These are phyloP conservation scores for Cyberlindnera maclurae DNA, from an alignment of 805 yeast genomes.

Conservation along the genomic window DNA sequence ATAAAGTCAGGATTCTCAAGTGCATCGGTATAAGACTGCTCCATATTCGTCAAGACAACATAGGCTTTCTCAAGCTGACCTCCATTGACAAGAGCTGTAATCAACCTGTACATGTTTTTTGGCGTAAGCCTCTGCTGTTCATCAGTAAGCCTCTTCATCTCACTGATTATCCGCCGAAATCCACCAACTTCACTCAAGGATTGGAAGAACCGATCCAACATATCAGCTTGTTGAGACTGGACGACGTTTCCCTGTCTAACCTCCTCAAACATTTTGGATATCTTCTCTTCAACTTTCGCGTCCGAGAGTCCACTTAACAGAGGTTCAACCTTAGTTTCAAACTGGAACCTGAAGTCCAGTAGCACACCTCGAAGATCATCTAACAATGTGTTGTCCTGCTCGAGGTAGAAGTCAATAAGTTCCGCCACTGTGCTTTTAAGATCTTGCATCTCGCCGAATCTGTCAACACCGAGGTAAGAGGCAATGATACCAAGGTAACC, in stretches of 20 bases:
- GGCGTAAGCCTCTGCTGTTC: slow-evolving; percentile 14
- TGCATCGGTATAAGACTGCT: slow-evolving; percentile 13
- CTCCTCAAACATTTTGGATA: slow-evolving; percentile 14
- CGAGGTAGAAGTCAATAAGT: slow-evolving; percentile 23
- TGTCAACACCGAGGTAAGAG: slow-evolving; percentile 15
- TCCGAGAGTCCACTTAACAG: slow-evolving; percentile 13
- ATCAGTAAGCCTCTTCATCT: slow-evolving; percentile 9
- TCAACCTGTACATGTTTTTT: slow-evolving; percentile 20
- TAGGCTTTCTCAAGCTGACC: slow-evolving; percentile 26
- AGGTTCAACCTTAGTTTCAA: slow-evolving; percentile 19
- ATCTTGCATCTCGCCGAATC: neutral
- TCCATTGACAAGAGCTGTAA: slow-evolving; percentile 21
- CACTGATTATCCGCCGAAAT: slow-evolving; percentile 6
- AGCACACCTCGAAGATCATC: slow-evolving; percentile 17
- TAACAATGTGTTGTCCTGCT: slow-evolving; percentile 11
- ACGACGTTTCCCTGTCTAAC: slow-evolving; percentile 12
- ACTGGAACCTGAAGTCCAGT: slow-evolving; percentile 21
- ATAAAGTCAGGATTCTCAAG: slow-evolving; percentile 9
- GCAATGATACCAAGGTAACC: slow-evolving; percentile 24
- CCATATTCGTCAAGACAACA: slow-evolving; percentile 28
- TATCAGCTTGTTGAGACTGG: slow-evolving; percentile 15
- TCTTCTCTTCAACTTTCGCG: slow-evolving; percentile 10
- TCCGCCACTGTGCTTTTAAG: slow-evolving; percentile 6
- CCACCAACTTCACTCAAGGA: slow-evolving; percentile 14
- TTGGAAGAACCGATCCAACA: slow-evolving; percentile 15